These are phyloP conservation scores for Cutaneotrichosporon daszewskae DNA, from an alignment of 1,284 basidiomycete genomes.

Conservation along the genomic window DNA sequence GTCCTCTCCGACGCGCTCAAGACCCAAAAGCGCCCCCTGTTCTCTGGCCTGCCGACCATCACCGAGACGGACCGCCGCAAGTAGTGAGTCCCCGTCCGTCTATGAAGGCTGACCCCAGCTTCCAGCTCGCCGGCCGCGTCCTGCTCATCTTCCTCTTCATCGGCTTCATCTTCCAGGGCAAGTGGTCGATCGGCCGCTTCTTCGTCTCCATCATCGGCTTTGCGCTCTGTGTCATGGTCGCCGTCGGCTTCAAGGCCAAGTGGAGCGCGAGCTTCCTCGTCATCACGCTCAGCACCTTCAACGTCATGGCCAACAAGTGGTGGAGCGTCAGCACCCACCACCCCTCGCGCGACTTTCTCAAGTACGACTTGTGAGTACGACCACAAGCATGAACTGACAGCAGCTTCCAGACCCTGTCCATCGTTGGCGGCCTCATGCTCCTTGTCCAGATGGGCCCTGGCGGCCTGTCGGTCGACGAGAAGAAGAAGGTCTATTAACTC, in stretches of 20 bases:
- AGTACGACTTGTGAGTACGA: conserved; percentile 52
- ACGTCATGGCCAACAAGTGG: conserved; percentile 98
- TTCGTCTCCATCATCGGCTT: conserved; percentile 82
- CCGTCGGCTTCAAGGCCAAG: conserved; percentile 98
- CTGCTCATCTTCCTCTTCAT: conserved; percentile 99
- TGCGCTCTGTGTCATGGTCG: conserved; percentile 93
- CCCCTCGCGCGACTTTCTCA: conserved; percentile 95
- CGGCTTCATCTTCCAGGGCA: conserved; percentile 91
- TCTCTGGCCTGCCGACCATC: conserved; percentile 84
- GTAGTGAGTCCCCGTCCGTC: conserved; percentile 72
- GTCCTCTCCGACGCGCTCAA: conserved; percentile 94
- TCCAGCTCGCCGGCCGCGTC: conserved; percentile 93
- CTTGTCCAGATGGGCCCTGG: conserved; percentile 98
- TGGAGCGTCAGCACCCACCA: conserved; percentile 92
- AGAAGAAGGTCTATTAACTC: conserved; percentile 68
- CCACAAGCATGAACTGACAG: neutral
- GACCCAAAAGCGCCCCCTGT: conserved; percentile 77
- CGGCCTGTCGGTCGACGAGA: conserved; percentile 96
- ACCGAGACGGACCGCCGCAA: conserved; percentile 96
- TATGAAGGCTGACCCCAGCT: too few species aligned
- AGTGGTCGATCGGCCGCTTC: conserved; percentile 79
- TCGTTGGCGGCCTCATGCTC: conserved; percentile 93
- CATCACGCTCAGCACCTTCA: conserved; percentile 84
- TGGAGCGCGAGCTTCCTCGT: conserved; percentile 98
- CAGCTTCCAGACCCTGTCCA: conserved; percentile 89